Evolutionary conservation across 441 rosid species (phyloP), one percentile per base, ranked within the genome.

Genomic region (Erodium texanum): DNA sequence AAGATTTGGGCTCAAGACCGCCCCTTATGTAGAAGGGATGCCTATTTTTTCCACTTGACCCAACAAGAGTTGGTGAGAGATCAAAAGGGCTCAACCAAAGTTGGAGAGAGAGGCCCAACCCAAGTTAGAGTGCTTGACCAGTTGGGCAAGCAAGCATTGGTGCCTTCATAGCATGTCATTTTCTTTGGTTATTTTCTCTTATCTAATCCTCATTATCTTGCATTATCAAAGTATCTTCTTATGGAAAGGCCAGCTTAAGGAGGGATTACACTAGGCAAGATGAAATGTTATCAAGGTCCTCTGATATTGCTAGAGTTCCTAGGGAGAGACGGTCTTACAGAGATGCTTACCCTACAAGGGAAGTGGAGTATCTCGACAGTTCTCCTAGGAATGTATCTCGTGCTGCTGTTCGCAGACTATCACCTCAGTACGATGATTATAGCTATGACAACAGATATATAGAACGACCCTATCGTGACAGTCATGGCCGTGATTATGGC

Each of bases 281-380:
- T 16, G 59, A 52, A 52, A 52, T 52, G n/a, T 16, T 52, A n/a
- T 19, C 59, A 16, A n/a, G 59, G 22, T 16, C 59, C 0, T n/a
- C 59, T 52, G 59, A 48, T 48, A 48, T 48, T 3, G n/a, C 18
- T 48, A 48, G 18, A 48, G 56, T 48, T 48, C 56, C 56, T 56
- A 56, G 23, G n/a, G 62, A 56, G 12, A 56, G 62, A 56, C 62
- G 24, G 23, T 56, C 62, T 5, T 56, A 56, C n/a, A 56, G 62
- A 56, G 62, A 56, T 4, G 16, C 56, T 14, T 48, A 48, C 56
- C 56, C n/a, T 48, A 11, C 16, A 4, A 18, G 56, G n/a, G 56
- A 48, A 48, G 56, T 48, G 16, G 62, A 22, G 62, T 56, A 18
- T 24, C 3, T 56, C 24, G 62, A 56, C n/a, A 56, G 62, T 56